A percentile compares a stretch with the other conserved stretches of the same genome.
These are phyloP conservation scores for Eucalyptus curtisii DNA, from an alignment of 345 rosid genomes.

Conservation along the genomic window DNA sequence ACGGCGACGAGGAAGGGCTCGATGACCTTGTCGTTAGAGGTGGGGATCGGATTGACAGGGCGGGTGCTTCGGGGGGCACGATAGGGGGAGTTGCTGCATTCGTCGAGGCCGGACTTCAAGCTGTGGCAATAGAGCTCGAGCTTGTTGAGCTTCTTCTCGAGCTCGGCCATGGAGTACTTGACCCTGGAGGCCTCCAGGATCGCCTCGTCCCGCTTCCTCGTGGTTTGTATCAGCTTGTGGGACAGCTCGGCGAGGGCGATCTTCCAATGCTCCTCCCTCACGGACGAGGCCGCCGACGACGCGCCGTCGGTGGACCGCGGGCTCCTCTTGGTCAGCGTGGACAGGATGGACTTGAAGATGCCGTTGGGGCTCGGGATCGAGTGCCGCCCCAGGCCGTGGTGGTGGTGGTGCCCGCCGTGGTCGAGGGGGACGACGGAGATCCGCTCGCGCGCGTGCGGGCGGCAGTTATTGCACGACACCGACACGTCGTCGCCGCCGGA, in stretches of 20 bases:
- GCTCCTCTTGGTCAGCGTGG: slow-evolving; percentile 52
- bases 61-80: neutral
- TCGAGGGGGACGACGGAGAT: slow-evolving; percentile 80
- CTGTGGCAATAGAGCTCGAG: slow-evolving; percentile 75
- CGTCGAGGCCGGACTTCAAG: slow-evolving; percentile 72
- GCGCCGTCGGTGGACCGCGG: slow-evolving; percentile 21
- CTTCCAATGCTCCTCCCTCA: slow-evolving; percentile 71
- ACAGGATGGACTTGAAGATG: slow-evolving; percentile 56
- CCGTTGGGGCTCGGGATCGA: slow-evolving; percentile 70
- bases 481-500: slow-evolving; percentile 16
- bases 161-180: slow-evolving; percentile 74
- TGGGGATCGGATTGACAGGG: neutral
- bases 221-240: slow-evolving; percentile 63
- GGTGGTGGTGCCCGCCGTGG: neutral
- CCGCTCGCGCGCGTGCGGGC: slow-evolving; percentile 67
- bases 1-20: slow-evolving; percentile 54
- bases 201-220: slow-evolving; percentile 81
- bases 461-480: slow-evolving; percentile 83
- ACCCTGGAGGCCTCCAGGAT: slow-evolving; percentile 63
- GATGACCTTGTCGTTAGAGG: slow-evolving; percentile 30
- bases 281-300: neutral
- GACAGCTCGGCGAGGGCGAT: slow-evolving; percentile 73
- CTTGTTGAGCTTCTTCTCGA: slow-evolving; percentile 87
- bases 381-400: slow-evolving; percentile 6
- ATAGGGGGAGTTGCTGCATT: slow-evolving; percentile 24